Evolutionary conservation across 2,329 filamentous ascomycete species (phyloP), one percentile per base, ranked within the genome.

Genomic region (Onygenales sp.): DNA sequence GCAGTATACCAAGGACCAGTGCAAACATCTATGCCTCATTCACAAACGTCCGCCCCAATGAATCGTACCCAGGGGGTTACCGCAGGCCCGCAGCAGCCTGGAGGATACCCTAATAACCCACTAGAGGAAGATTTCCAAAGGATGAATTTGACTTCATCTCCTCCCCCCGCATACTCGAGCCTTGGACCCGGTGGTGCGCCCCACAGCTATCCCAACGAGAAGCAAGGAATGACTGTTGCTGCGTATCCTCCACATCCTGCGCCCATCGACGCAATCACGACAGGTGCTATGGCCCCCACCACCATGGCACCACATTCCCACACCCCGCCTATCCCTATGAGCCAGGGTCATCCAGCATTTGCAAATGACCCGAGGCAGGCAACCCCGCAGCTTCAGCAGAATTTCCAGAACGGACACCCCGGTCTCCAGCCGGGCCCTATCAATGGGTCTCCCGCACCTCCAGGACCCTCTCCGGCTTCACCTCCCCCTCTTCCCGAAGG

Each of bases 401-500:
- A 73, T 43, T 66, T 67, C 54, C 64, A 66, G 27, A 65, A 72
- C 33, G 58, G 62, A 21, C 61, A 60, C 45, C 61, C 50, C 47
- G 59, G 64, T 17, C 57, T 54, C 11, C 66, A 63, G 58, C 64
- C 61, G 49, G 55, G 59, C 48, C 64, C 62, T 35, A 57, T 65
- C 17, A 58, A 59, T 38, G 56, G 60, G 57, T 63, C 72, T 39
- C 67, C 72, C 32, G 65, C 68, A 7, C 67, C 74, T 43, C 59
- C 71, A 57, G 63, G 75, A 60, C 46, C 81, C 27, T 81, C 85
- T 1, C 89, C 89, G 33, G 82, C 86, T 31, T 95, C 90, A 13
- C 93, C 93, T 35, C 93, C 93, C 21, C 93, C 92, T 2, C 78
- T 98, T 13, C 93, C 93, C 5, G 93, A 98, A 72, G 93, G 93